Evolutionary conservation across 2,329 filamentous ascomycete species (phyloP).

Genomic region (Aspergillus novofumigatus): DNA sequence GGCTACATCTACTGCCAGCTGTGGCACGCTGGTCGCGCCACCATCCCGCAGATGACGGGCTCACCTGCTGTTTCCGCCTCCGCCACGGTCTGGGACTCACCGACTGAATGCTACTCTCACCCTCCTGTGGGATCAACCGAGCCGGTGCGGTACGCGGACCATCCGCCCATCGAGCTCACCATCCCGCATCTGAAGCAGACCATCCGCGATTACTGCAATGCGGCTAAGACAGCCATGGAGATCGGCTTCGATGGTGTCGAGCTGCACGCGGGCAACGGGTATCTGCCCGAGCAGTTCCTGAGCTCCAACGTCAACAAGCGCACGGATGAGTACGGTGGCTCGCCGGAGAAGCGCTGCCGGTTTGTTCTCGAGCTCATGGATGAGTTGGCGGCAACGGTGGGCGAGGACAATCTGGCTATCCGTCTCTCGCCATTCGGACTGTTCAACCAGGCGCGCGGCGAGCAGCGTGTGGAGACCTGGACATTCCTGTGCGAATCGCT

Average conservation of each 20-base stretch:
- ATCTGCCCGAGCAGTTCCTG: slow-evolving; percentile 51
- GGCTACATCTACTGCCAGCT: slow-evolving; percentile 44
- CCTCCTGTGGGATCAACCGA: slow-evolving; percentile 34
- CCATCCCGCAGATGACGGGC: slow-evolving; percentile 40
- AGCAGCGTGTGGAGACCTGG: slow-evolving; percentile 53
- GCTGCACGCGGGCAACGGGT: slow-evolving; percentile 48
- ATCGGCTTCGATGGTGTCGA: slow-evolving; percentile 54
- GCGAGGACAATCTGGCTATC: slow-evolving; percentile 45
- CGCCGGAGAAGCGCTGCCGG: slow-evolving; percentile 48
- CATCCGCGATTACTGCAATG: slow-evolving; percentile 42
- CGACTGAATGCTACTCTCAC: slow-evolving; percentile 41
- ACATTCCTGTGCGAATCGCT: slow-evolving; percentile 47
- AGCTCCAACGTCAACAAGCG: slow-evolving; percentile 49
- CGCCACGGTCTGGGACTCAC: slow-evolving; percentile 45
- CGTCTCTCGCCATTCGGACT: slow-evolving; percentile 48
- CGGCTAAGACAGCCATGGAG: slow-evolving; percentile 49
- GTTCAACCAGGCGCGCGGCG: slow-evolving; percentile 50
- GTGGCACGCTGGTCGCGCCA: slow-evolving; percentile 47
- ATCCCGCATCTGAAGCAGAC: slow-evolving; percentile 44
- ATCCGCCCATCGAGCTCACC: slow-evolving; percentile 43
- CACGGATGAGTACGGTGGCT: slow-evolving; percentile 50
- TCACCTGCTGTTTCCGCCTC: slow-evolving; percentile 36
- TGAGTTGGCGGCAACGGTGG: slow-evolving; percentile 41
- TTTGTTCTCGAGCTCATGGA: slow-evolving; percentile 56
- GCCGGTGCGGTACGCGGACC: slow-evolving; percentile 39